Evolutionary conservation across 306 rosid species (phyloP).

Genomic region (Lathyrus sativus): DNA sequence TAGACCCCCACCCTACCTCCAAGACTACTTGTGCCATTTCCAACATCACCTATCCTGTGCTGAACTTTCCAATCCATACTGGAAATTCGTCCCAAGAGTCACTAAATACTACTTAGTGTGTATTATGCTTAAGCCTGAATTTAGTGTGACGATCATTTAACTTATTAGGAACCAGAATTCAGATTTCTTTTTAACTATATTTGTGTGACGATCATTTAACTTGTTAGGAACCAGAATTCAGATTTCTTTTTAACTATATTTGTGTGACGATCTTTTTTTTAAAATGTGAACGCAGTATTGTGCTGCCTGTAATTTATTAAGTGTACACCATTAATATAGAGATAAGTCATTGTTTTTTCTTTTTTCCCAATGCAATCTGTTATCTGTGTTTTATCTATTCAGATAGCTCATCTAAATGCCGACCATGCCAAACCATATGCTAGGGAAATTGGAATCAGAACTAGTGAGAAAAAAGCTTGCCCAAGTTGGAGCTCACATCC

Average conservation of each 20-base stretch:
- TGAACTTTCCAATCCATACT: too few species aligned
- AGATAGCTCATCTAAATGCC: not conserved
- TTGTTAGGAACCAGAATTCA: not conserved
- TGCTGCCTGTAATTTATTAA: not conserved
- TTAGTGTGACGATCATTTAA: not conserved
- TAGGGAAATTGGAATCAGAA: not conserved
- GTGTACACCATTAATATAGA: not conserved
- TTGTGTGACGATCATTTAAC: not conserved
- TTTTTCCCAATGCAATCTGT: not conserved
- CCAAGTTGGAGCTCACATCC: slow-evolving; percentile 1
- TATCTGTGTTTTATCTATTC: not conserved
- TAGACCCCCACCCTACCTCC: too few species aligned
- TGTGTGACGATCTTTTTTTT: not conserved
- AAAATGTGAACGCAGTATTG: not conserved
- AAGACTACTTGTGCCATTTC: too few species aligned
- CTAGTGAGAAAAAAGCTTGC: slow-evolving; percentile 1
- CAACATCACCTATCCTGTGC: too few species aligned
- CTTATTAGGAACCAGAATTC: not conserved
- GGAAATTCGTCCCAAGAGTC: too few species aligned
- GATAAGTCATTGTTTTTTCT: not conserved
- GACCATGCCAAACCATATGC: not conserved
- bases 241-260: not conserved
- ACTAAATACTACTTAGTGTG: too few species aligned
- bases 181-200: not conserved
- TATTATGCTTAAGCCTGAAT: too few species aligned